A percentile compares a stretch with the other conserved stretches of the same genome.
phyloP scores from a whole-genome alignment of 2,329 filamentous ascomycete genomes.

The Setomelanomma holmii region DNA sequence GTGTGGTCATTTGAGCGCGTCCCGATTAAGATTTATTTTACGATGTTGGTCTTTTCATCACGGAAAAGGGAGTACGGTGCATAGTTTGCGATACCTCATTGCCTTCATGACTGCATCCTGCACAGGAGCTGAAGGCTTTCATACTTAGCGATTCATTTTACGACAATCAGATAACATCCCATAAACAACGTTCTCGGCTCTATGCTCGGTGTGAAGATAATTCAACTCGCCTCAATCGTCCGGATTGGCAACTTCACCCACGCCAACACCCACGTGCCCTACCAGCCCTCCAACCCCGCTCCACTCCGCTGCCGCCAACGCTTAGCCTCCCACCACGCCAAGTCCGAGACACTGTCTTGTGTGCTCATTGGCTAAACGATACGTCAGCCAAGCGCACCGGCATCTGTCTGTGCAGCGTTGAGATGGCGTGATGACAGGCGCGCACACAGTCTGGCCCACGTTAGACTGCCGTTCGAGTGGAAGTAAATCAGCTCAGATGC shows the following conservation, averaged over 20 bases:
- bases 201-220: too few species aligned
- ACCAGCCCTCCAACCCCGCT: constrained; percentile 34
- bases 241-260: not conserved
- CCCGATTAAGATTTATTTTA: not conserved
- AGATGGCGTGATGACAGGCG: constrained; percentile 4
- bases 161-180: too few species aligned
- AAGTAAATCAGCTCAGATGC: too few species aligned
- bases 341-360: constrained; percentile 8
- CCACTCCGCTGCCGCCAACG: constrained; percentile 28
- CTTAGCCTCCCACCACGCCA: constrained; percentile 16
- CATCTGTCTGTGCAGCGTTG: not conserved
- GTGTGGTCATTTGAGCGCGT: constrained; percentile 2
- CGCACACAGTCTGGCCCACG: too few species aligned
- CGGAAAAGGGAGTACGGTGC: constrained; percentile 23
- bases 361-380: constrained; percentile 3
- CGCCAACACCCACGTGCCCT: not conserved
- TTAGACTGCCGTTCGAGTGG: too few species aligned
- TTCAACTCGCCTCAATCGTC: too few species aligned
- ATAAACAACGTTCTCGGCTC: too few species aligned
- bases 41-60: constrained; percentile 1
- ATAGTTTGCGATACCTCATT: constrained; percentile 32
- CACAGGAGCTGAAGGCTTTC: constrained; percentile 16
- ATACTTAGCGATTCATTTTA: constrained; percentile 4
- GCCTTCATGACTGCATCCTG: constrained; percentile 12
- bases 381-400: constrained; percentile 31